Evolutionary conservation across 768 basidiomycete species (phyloP).

Genomic region (Mycena floridula): DNA sequence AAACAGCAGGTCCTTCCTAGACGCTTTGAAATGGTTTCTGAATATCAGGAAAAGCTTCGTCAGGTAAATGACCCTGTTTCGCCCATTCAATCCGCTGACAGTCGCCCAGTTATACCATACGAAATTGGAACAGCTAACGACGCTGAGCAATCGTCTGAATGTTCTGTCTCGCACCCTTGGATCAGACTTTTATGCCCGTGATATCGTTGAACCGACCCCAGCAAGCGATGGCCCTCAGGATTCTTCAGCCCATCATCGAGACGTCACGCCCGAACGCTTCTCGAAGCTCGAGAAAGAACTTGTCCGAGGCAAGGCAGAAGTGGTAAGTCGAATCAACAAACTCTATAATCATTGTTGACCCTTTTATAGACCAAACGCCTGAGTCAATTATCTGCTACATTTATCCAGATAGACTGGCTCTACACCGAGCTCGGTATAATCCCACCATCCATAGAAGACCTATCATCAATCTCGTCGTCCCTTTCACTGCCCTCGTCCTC

Average conservation of each 20-base stretch:
- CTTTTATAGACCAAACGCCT: slow-evolving; percentile 58
- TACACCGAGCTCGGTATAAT: slow-evolving; percentile 76
- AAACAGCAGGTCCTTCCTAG: slow-evolving; percentile 70
- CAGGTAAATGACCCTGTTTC: slow-evolving; percentile 44
- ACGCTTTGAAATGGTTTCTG: slow-evolving; percentile 61
- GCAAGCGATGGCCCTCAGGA: slow-evolving; percentile 37
- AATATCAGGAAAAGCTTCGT: slow-evolving; percentile 71
- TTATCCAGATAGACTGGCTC: slow-evolving; percentile 78
- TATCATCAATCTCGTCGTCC: slow-evolving; percentile 21
- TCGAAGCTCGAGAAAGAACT: slow-evolving; percentile 79
- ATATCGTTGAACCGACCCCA: slow-evolving; percentile 43
- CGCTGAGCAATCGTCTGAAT: slow-evolving; percentile 61
- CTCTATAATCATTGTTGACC: slow-evolving; percentile 1
- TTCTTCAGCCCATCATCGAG: slow-evolving; percentile 44
- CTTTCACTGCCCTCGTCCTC: slow-evolving; percentile 42
- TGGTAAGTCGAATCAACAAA: too few species aligned
- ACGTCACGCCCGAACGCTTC: slow-evolving; percentile 80
- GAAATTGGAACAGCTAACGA: slow-evolving; percentile 69
- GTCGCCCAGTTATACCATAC: slow-evolving; percentile 60
- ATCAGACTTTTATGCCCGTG: slow-evolving; percentile 47
- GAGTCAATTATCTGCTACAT: slow-evolving; percentile 51
- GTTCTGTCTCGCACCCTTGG: slow-evolving; percentile 57
- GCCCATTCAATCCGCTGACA: slow-evolving; percentile 3
- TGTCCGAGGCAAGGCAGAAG: slow-evolving; percentile 79
- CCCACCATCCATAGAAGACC: slow-evolving; percentile 50